A percentile compares a stretch with the other conserved stretches of the same genome.
Conservation (phyloP, 192 early-diverging fungal genomes). For the Coemansia sp. region DNA sequence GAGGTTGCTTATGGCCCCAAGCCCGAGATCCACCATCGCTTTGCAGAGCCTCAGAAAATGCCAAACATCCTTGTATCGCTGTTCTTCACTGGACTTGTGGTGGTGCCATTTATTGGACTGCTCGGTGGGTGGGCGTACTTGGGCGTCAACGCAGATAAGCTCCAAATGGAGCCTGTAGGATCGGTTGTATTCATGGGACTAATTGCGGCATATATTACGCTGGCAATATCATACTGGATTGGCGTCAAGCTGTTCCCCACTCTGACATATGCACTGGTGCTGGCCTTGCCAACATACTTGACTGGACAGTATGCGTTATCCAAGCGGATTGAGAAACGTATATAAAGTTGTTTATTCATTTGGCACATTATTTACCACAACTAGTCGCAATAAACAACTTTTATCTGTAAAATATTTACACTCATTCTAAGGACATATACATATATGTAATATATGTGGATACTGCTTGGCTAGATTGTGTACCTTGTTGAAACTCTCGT, state of each 20-base stretch:
- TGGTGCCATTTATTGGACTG: constrained; percentile 29
- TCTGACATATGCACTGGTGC: constrained; percentile 42
- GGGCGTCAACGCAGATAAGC: constrained; percentile 32
- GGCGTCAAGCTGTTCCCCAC: constrained; percentile 45
- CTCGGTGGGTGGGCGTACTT: constrained; percentile 31
- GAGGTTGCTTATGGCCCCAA: constrained; percentile 18
- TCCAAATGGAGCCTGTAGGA: constrained; percentile 25
- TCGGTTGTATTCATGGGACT: constrained; percentile 39
- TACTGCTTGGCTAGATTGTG: background rate
- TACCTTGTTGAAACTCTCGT: background rate
- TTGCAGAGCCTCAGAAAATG: constrained; percentile 48
- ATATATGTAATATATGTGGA: background rate
- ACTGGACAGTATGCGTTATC: constrained; percentile 43
- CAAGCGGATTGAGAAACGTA: constrained; percentile 25
- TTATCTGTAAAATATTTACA: background rate
- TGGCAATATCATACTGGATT: constrained; percentile 53
- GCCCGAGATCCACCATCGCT: constrained; percentile 44
- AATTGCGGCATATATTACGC: constrained; percentile 41
- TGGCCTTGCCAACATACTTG: constrained; percentile 52
- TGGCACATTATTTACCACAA: background rate
- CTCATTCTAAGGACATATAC: background rate
- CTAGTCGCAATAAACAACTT: background rate
- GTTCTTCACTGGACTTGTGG: constrained; percentile 23
- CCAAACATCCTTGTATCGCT: constrained; percentile 35
- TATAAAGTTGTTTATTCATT: constrained; percentile 1